Conservation (phyloP, 2,329 filamentous ascomycete species). For the Sphaerulina populicola region DNA sequence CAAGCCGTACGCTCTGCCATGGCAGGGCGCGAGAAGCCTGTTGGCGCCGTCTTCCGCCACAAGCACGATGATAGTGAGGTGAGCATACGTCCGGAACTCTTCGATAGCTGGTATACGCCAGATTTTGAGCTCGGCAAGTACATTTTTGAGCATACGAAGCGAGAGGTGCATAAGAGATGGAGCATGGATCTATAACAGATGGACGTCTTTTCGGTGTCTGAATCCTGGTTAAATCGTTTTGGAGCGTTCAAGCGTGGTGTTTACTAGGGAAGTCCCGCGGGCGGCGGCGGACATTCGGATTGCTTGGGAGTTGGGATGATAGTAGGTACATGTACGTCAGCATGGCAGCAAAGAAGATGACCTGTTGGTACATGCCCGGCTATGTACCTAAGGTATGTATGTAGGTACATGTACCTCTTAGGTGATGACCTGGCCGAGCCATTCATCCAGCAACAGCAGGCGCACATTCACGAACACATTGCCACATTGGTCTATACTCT, state of each 20-base stretch:
- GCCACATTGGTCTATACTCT: no score
- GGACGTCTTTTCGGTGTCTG: not conserved
- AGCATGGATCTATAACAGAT: slow-evolving; percentile 35
- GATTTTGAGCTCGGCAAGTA: slow-evolving; percentile 25
- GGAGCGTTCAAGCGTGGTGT: slow-evolving; percentile 10
- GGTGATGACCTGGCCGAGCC: not conserved
- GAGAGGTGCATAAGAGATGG: slow-evolving; percentile 30
- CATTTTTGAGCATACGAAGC: slow-evolving; percentile 28
- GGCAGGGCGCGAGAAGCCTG: slow-evolving; percentile 1
- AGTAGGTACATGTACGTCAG: no score
- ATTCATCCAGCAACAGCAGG: no score
- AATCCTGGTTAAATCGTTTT: not conserved
- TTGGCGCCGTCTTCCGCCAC: slow-evolving; percentile 11
- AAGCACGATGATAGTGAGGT: slow-evolving; percentile 16
- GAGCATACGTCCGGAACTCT: slow-evolving; percentile 30
- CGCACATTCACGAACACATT: no score
- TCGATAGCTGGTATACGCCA: slow-evolving; percentile 26
- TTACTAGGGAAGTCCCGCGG: not conserved
- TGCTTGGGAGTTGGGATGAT: slow-evolving; percentile 5
- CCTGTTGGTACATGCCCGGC: slow-evolving; percentile 8
- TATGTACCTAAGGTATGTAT: no score
- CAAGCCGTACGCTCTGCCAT: slow-evolving; percentile 7
- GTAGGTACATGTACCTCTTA: no score
- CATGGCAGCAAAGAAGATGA: not conserved
- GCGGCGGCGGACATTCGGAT: not conserved